phyloP scores from a whole-genome alignment of 345 rosid genomes.

The Cardamine resedifolia region DNA sequence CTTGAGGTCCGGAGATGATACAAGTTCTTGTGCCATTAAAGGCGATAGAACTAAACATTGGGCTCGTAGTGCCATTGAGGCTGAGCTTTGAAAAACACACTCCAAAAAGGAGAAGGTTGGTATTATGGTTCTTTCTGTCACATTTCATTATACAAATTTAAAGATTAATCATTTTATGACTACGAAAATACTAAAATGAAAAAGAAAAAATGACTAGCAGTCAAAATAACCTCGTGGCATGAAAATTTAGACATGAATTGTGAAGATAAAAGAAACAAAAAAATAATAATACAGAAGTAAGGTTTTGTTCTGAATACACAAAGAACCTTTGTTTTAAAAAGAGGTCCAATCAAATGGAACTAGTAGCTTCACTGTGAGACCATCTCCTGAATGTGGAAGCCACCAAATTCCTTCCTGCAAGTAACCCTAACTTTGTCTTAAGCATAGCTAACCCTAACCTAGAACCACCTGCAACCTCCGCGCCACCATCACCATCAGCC shows the following conservation, averaged over 20 bases:
- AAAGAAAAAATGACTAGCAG: not conserved
- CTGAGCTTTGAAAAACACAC: too few relatives aligned
- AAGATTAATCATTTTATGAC: not conserved
- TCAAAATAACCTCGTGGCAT: not conserved
- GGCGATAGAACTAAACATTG: too few relatives aligned
- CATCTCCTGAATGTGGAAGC: conserved; percentile 52
- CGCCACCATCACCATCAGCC: conserved; percentile 38
- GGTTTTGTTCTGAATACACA: not conserved
- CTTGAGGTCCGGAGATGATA: too few relatives aligned
- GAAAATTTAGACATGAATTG: not conserved
- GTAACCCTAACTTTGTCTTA: conserved; percentile 50
- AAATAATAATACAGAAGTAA: not conserved
- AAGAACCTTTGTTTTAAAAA: not conserved
- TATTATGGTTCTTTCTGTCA: not conserved
- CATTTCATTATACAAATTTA: not conserved
- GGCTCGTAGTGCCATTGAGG: too few relatives aligned
- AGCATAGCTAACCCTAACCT: conserved; percentile 52
- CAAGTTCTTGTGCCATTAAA: too few relatives aligned
- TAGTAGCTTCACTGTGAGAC: conserved; percentile 43
- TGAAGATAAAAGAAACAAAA: not conserved
- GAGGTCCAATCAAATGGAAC: conserved; percentile 17
- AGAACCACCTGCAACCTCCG: conserved; percentile 38
- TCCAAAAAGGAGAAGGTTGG: too few relatives aligned
- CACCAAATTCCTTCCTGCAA: conserved; percentile 53
- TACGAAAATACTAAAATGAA: not conserved